These are phyloP conservation scores for Citrus australasica DNA, from an alignment of 345 rosid genomes.

Conservation along the genomic window DNA sequence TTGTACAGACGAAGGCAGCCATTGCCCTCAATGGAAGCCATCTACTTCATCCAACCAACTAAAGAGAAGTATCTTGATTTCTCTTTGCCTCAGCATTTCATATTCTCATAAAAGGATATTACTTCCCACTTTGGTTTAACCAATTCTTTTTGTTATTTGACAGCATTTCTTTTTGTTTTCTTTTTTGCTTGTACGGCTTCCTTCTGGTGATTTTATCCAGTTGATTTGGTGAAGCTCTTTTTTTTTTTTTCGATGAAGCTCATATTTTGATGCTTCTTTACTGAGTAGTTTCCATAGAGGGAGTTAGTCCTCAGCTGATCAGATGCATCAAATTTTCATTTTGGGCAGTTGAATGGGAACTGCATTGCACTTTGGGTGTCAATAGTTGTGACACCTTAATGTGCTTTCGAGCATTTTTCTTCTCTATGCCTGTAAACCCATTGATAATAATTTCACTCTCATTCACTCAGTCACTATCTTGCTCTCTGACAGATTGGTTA, in stretches of 20 bases:
- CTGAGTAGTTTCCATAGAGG: not conserved
- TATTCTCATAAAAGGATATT: not conserved
- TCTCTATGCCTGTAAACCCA: not conserved
- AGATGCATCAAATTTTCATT: not conserved
- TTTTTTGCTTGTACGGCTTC: not conserved
- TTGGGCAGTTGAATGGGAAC: slow-evolving; percentile 4
- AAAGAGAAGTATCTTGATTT: slow-evolving; percentile 77
- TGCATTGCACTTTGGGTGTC: not conserved
- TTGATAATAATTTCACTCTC: not conserved
- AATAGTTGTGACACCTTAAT: not conserved
- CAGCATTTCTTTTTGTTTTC: not conserved
- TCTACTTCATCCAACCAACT: slow-evolving; percentile 93
- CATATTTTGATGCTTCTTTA: not conserved
- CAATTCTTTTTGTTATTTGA: not conserved
- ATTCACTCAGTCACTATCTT: not conserved
- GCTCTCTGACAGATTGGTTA: not conserved
- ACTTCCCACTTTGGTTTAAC: not conserved
- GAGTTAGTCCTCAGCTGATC: not conserved
- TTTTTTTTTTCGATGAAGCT: not conserved
- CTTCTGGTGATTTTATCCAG: not conserved
- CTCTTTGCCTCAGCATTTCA: not conserved
- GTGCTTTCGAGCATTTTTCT: not conserved
- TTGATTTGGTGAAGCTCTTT: not conserved
- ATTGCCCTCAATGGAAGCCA: slow-evolving; percentile 91
- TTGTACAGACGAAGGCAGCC: slow-evolving; percentile 87